phyloP scores from a whole-genome alignment of 805 yeast genomes.

The Schwanniomyces polymorphus region DNA sequence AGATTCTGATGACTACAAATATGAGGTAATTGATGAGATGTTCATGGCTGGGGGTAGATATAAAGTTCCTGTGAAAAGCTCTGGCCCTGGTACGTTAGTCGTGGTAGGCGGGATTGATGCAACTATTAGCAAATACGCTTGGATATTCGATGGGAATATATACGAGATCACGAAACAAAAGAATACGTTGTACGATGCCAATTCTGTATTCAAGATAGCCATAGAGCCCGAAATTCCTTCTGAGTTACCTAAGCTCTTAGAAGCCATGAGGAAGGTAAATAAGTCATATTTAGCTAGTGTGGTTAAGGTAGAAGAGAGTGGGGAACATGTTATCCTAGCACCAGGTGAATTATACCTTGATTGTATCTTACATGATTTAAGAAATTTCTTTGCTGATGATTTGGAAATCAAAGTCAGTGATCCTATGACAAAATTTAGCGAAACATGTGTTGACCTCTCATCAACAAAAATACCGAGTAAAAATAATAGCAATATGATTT shows the following conservation, averaged over 20 bases:
- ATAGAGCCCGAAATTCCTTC: constrained; percentile 80
- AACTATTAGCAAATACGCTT: constrained; percentile 58
- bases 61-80: constrained; percentile 50
- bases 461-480: constrained; percentile 64
- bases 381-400: constrained; percentile 56
- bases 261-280: constrained; percentile 64
- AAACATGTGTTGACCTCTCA: constrained; percentile 68
- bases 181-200: constrained; percentile 44
- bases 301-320: constrained; percentile 81
- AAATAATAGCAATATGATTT: constrained; percentile 56
- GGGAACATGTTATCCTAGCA: constrained; percentile 78
- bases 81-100: constrained; percentile 67
- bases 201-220: constrained; percentile 75
- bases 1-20: constrained; percentile 53
- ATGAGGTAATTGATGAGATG: constrained; percentile 41
- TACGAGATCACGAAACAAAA: constrained; percentile 26
- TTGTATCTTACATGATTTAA: constrained; percentile 73
- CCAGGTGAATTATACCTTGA: constrained; percentile 90
- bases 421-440: constrained; percentile 78
- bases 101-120: constrained; percentile 64
- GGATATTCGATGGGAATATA: constrained; percentile 40
- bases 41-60: constrained; percentile 72
- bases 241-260: constrained; percentile 70
- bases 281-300: constrained; percentile 65
- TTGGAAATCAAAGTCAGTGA: constrained; percentile 80